These are phyloP conservation scores for Acanthamoeba culbertsoni DNA, from an alignment of 208 protist species.

Conservation along the genomic window DNA sequence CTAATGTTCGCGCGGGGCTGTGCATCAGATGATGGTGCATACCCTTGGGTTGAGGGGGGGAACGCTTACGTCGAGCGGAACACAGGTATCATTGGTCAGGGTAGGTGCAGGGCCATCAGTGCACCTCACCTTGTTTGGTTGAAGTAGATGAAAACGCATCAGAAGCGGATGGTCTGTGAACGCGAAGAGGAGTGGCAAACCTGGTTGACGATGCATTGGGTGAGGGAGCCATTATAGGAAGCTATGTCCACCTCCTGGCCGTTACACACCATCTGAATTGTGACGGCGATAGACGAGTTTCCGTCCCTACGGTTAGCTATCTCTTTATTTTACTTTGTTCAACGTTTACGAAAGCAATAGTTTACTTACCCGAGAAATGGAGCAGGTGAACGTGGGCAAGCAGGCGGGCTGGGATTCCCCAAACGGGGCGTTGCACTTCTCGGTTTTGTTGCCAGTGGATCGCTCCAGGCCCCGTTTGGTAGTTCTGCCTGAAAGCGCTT, in stretches of 20 bases:
- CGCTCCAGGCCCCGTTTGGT: not conserved
- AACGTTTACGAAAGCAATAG: not conserved
- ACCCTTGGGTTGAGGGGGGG: not conserved
- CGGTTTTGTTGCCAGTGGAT: not conserved
- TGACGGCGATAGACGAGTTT: not conserved
- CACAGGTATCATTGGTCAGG: not conserved
- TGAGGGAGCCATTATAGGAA: not conserved
- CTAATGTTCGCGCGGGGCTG: not conserved
- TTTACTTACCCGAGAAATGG: not conserved
- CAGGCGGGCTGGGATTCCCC: not conserved
- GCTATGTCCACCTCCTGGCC: not conserved
- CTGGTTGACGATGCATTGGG: not conserved
- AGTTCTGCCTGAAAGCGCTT: not conserved
- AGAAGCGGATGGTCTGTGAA: not conserved
- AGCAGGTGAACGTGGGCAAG: not conserved
- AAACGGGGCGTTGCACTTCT: not conserved
- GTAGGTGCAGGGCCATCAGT: not conserved
- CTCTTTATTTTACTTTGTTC: not conserved
- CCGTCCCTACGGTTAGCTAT: not conserved
- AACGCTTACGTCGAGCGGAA: not conserved
- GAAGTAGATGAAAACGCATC: not conserved
- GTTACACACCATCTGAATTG: not conserved
- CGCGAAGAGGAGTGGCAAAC: not conserved
- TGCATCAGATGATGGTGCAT: no score
- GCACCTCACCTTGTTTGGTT: not conserved